Base-by-base conservation (phyloP, 2,329 filamentous ascomycete species). In the Diaporthe australafricana region DNA sequence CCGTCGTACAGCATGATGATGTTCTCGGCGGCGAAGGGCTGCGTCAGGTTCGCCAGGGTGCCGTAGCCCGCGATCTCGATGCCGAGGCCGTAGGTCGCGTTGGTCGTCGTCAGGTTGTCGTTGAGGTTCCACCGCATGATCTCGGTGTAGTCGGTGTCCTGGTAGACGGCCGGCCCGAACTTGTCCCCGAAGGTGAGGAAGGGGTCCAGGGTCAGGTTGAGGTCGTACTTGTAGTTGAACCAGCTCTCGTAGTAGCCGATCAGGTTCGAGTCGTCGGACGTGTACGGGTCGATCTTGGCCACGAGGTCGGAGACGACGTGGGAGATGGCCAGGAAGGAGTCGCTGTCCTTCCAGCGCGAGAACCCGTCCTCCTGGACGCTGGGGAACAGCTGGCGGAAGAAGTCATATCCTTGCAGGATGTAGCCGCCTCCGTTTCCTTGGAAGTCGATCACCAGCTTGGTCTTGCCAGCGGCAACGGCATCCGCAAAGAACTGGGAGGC, bases 1-100 rank as follows among this genome's bases (percentile, higher is more conserved):
- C 88, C 89, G 75, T 91, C 89, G 66, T 87, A 86, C n/a, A 91
- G 82, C 22, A 91, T 79, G 50, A 91, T 82, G 55, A 91, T 86
- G 77, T 91, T 86, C 71, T 90, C 87, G 2, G 88, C 81, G 1
- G 81, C 83, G 77, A 91, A 91, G 2, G 88, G 89, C 74, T 85
- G 81, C 0, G 84, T 82, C 53, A 86, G 82, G 75, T 87, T 85
- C 22, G 81, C 77, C 17, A 84, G 83, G 74, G 82, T 83, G 62
- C 84, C 80, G 76, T 88, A 88, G 60, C 87, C 87, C 3, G 84
- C 85, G 66, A 89, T 83, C 38, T 85, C 82, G 71, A 86, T 85
- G 68, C 81, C 83, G 55, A 83, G 73, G 69, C 87, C 80, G 78
- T 76, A 83, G 3, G 80, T 83, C 0, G 47, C n/a, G 78, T 86